Conservation (phyloP, 1,284 basidiomycete species). For the Moesziomyces sp. region DNA sequence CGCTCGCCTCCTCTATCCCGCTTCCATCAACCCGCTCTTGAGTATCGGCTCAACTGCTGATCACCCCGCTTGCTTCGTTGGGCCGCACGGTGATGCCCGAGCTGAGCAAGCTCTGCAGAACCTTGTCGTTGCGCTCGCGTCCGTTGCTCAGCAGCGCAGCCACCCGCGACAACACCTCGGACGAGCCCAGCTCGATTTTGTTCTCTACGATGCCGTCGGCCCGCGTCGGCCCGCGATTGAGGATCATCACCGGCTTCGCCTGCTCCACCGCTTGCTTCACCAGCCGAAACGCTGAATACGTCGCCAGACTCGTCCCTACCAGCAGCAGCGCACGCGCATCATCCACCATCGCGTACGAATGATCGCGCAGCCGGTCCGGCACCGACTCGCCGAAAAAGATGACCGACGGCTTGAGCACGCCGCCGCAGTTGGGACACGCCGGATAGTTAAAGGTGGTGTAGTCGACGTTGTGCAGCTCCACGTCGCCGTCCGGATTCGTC, state of each 20-base stretch:
- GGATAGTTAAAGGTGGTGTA: constrained; percentile 64
- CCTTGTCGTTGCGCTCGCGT: constrained; percentile 37
- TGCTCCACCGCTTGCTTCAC: constrained; percentile 59
- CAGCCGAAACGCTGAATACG: constrained; percentile 65
- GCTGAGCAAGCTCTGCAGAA: constrained; percentile 43
- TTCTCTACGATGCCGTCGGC: constrained; percentile 54
- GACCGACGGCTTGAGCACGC: constrained; percentile 65
- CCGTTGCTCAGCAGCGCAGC: constrained; percentile 37
- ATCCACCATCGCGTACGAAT: constrained; percentile 45
- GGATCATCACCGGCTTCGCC: constrained; percentile 52
- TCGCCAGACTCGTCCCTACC: constrained; percentile 64
- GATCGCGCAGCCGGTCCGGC: constrained; percentile 48
- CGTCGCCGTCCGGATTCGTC: constrained; percentile 67
- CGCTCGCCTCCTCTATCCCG: too few relatives aligned
- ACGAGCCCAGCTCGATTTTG: constrained; percentile 61
- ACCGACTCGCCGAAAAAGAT: constrained; percentile 67
- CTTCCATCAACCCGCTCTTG: too few relatives aligned
- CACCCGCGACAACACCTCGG: constrained; percentile 52
- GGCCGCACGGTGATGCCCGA: constrained; percentile 39
- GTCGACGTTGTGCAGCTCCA: constrained; percentile 60
- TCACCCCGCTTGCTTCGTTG: constrained; percentile 32
- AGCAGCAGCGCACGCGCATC: constrained; percentile 54
- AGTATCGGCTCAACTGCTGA: constrained; percentile 22
- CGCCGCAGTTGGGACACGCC: constrained; percentile 64
- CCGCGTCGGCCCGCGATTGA: constrained; percentile 65